These are phyloP conservation scores for Blastobotrys indianensis DNA, from an alignment of 1,139 yeast genomes.

Conservation along the genomic window DNA sequence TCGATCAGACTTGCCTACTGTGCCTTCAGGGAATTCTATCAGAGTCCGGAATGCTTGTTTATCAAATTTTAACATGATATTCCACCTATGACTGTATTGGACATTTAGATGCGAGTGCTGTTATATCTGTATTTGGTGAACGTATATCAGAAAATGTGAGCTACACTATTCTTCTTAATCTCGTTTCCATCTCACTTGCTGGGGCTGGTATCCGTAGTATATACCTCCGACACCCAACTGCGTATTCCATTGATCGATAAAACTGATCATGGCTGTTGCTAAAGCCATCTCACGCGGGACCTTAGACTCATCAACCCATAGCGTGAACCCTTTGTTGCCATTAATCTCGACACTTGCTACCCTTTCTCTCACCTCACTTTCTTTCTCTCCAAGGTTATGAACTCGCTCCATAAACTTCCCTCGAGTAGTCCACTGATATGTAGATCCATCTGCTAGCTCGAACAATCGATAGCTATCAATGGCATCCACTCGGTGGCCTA, in stretches of 20 bases:
- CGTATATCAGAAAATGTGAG: background rate
- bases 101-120: background rate
- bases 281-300: conserved; percentile 52
- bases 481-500: conserved; percentile 57
- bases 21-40: too few relatives aligned
- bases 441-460: conserved; percentile 50
- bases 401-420: conserved; percentile 56
- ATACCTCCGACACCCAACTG: conserved; percentile 55
- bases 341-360: conserved; percentile 47
- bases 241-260: conserved; percentile 64
- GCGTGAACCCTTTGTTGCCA: conserved; percentile 47
- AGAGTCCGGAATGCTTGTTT: too few relatives aligned
- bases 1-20: too few relatives aligned
- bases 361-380: conserved; percentile 55
- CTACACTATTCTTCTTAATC: conserved; percentile 32
- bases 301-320: conserved; percentile 48
- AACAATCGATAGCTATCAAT: conserved; percentile 55
- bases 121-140: too few relatives aligned
- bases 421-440: conserved; percentile 59
- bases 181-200: conserved; percentile 54
- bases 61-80: too few relatives aligned
- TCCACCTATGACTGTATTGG: background rate
- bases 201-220: conserved; percentile 47
- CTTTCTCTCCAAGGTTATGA: conserved; percentile 52
- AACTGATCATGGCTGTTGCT: conserved; percentile 53